Evolutionary conservation across 2,329 filamentous ascomycete genomes (phyloP).

Genomic region (Thelonectria olida): DNA sequence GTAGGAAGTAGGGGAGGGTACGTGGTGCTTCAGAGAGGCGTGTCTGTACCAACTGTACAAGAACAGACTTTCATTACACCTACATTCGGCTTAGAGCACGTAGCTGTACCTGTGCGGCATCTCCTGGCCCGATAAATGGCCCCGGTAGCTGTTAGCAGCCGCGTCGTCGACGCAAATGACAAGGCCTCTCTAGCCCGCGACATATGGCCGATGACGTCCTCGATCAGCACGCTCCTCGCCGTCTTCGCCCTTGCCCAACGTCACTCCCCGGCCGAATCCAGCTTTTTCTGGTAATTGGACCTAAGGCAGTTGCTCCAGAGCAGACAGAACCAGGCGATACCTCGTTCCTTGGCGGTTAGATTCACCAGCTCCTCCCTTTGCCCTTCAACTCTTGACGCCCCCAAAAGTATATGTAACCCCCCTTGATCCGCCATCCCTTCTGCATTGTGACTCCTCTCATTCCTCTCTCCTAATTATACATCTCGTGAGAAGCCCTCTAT

Average conservation of each 20-base stretch:
- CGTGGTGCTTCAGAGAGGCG: not conserved
- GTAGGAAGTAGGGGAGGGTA: no score
- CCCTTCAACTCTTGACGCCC: not conserved
- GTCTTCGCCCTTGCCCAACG: conserved; percentile 43
- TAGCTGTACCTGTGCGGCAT: not conserved
- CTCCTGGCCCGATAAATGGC: not conserved
- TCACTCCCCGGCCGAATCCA: conserved; percentile 40
- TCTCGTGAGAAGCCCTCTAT: conserved; percentile 23
- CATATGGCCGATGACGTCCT: conserved; percentile 46
- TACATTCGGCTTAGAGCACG: not conserved
- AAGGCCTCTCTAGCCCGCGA: conserved; percentile 9
- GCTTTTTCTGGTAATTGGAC: conserved; percentile 7
- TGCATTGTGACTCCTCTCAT: not conserved
- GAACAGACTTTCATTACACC: not conserved
- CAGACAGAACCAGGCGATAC: not conserved
- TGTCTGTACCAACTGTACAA: not conserved
- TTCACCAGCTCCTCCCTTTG: not conserved
- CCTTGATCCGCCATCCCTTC: not conserved
- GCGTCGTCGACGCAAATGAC: conserved; percentile 2
- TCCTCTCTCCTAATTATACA: conserved; percentile 25
- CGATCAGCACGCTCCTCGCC: conserved; percentile 35
- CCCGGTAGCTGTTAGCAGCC: not conserved
- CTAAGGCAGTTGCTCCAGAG: not conserved
- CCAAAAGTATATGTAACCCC: conserved; percentile 39
- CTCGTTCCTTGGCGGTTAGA: not conserved